phyloP scores from a whole-genome alignment of 2,329 filamentous ascomycete genomes.

The Colletotrichum neosansevieriae region DNA sequence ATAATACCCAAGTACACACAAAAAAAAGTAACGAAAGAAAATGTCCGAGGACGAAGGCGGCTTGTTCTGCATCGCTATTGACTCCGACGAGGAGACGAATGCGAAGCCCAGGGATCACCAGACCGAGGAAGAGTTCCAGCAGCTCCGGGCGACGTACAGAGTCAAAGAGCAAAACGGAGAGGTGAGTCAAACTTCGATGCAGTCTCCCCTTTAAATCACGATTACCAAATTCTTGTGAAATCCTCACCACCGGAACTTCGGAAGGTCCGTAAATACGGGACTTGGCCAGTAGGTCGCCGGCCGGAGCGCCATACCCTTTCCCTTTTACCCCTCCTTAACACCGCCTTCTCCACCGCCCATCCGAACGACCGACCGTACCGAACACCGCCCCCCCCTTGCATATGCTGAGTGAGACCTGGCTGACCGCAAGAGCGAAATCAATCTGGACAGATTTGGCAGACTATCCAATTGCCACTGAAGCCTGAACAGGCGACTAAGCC shows the following conservation, averaged over 20 bases:
- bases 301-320: not conserved
- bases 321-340: not conserved
- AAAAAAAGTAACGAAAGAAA: not conserved
- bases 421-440: conserved; percentile 1
- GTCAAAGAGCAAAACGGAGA: conserved; percentile 67
- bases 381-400: not conserved
- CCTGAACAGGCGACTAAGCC: conserved; percentile 55
- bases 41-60: conserved; percentile 47
- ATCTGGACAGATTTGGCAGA: conserved; percentile 57
- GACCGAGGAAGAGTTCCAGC: conserved; percentile 63
- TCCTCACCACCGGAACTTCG: no score
- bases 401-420: not conserved
- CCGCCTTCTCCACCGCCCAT: not conserved
- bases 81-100: conserved; percentile 49
- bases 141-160: conserved; percentile 58
- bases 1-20: no score
- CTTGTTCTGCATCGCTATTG: conserved; percentile 48
- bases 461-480: conserved; percentile 55
- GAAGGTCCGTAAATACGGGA: not conserved
- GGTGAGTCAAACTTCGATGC: conserved; percentile 50
- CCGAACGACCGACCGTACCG: conserved; percentile 3
- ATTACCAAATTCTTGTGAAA: not conserved
- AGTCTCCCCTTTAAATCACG: not conserved
- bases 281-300: not conserved
- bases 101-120: conserved; percentile 54